Evolutionary conservation across 768 basidiomycete species (phyloP), one percentile per base, ranked within the genome.

Genomic region (Termitomyces sp.): DNA sequence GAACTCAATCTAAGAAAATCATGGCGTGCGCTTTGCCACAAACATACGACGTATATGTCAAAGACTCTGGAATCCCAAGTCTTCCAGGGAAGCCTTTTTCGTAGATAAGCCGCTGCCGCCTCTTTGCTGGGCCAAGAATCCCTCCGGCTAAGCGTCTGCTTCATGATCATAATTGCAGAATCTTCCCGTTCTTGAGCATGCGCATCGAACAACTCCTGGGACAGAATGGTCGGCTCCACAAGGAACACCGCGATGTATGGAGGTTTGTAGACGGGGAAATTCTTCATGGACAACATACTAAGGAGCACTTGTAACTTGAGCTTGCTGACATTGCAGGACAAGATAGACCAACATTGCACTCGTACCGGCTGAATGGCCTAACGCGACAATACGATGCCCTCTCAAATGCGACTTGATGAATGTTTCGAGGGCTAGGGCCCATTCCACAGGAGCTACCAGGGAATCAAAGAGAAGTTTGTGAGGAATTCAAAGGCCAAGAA

Each of bases 351-450:
- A 73, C 72, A 71, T 65, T 9, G 71, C 68, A 15, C 65, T 65
- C 18, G 68, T 56, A 9, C 72, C 71, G 2, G 70, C 72, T 12
- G 72, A 73, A 58, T 73, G 72, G 5, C 70, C 72, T n/a, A 73
- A 41, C 2, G 62, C 70, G 46, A 73, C 68, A 3, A 72, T 61
- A 12, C 64, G 61, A 49, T 65, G 65, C 1, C 63, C 66, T 9
- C 47, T 60, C 42, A 68, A 51, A 42, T 63, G 57, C 1, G 65
- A 57, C 15, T 24, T 44, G 42, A 61, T 51, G 6, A 65, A 63
- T 20, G 50, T 42, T 29, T 63, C 58, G 1, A 65, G 51, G 34
- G 60, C 60, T 4, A 56, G 55, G 8, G 55, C 60, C 57, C 67
- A 73, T 60, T 72, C 71, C 46, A 59, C 53, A 12, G 61, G 64